Evolutionary conservation across 805 yeast genomes (phyloP), one percentile per base, ranked within the genome.

Genomic region (Candida tibetensis): DNA sequence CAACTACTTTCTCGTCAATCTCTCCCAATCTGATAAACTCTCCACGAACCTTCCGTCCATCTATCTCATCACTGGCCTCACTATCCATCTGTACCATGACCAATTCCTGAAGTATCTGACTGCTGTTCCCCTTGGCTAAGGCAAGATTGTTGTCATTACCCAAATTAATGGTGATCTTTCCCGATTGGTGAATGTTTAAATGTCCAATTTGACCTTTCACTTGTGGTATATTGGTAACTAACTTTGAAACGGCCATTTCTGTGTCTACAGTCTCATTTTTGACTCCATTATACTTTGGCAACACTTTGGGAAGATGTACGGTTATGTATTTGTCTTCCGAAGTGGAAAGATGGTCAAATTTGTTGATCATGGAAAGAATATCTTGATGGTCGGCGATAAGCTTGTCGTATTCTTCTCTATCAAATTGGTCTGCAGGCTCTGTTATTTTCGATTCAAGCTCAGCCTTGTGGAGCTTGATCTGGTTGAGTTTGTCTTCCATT

Each of bases 101-200:
- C 7, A 86, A 68, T 41, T 87, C 91, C 57, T 91, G 96, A 18
- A 84, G 62, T 45, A 88, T 81, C 4, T 76, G 70, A 5, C 85
- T 59, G 9, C 80, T 73, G 3, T 86, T 79, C 12, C 96, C 96
- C 51, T 76, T 73, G 4, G 80, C 68, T 16, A 89, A 79, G 40
- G 83, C 87, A 31, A 69, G 48, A 72, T 81, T 74, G 3, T 76
- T 69, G 5, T 78, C 75, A 36, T 79, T 76, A 10, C 95, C 96
- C 27, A 91, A 64, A 42, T 78, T 74, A 58, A 90, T 74, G 3
- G 95, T 72, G 15, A 88, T 58, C 55, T 77, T 85, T 3, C 98
- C 98, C 1, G 96, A 86, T 52, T 81, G 77, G 58, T 90, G 96
- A 32, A 82, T 69, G 39, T 91, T 76, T 23, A 91, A 53, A 7